Evolutionary conservation across 2,329 filamentous ascomycete species (phyloP).

Genomic region (Hypoxylon sp.): DNA sequence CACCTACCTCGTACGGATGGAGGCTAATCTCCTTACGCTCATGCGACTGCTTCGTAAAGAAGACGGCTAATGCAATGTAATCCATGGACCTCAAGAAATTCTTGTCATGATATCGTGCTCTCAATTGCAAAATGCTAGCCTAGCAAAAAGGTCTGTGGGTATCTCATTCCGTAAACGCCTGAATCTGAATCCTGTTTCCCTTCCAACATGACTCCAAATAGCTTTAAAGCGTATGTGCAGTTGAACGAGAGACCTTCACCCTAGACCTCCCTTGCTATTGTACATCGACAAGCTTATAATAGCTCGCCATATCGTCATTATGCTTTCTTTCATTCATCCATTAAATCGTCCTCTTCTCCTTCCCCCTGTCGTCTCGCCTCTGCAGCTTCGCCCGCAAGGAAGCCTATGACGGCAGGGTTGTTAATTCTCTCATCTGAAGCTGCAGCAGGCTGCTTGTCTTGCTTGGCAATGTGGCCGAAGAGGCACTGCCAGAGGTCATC

Average conservation of each 20-base stretch:
- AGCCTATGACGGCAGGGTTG: conserved; percentile 55
- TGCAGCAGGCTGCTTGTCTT: conserved; percentile 48
- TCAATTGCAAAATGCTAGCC: conserved; percentile 1
- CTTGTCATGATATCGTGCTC: neutral
- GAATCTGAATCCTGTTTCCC: neutral
- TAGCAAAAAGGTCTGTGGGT: neutral
- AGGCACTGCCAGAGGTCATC: conserved; percentile 91
- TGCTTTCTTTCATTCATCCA: neutral
- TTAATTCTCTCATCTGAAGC: conserved; percentile 41
- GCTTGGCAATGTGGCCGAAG: conserved; percentile 73
- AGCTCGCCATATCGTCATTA: neutral
- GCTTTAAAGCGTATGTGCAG: neutral
- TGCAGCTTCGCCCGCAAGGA: conserved; percentile 64
- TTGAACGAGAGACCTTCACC: neutral
- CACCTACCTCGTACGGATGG: conserved; percentile 5
- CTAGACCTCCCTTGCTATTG: neutral
- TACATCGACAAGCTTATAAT: neutral
- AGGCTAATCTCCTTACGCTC: neutral
- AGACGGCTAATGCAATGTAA: neutral
- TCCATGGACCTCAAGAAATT: neutral
- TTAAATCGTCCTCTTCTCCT: neutral
- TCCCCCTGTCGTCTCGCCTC: conserved; percentile 53
- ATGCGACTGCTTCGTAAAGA: neutral
- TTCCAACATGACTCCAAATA: neutral
- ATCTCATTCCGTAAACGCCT: conserved; percentile 7